Percentiles rank a stretch among this genome's conserved stretches.
phyloP scores from a whole-genome alignment of 257 asterid species.

The Mitragyna speciosa region DNA sequence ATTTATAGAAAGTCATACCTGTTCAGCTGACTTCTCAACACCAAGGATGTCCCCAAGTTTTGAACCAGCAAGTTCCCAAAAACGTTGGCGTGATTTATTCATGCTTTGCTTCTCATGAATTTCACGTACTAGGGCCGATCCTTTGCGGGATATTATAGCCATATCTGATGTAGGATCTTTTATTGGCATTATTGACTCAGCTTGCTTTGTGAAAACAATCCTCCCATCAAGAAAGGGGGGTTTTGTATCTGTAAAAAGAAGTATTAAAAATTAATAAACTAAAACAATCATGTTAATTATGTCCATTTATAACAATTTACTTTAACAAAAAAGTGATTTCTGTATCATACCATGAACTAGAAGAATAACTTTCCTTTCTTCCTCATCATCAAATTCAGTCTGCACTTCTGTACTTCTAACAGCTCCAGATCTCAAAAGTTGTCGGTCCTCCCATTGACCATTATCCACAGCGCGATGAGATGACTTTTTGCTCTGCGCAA shows the following conservation, averaged over 20 bases:
- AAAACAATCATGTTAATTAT: not conserved
- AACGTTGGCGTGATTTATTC: slow-evolving; percentile 92
- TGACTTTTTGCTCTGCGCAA: slow-evolving; percentile 88
- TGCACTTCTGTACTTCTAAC: slow-evolving; percentile 94
- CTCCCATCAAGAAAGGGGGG: slow-evolving; percentile 99
- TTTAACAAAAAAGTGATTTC: not conserved
- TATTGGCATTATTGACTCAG: slow-evolving; percentile 89
- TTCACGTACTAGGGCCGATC: slow-evolving; percentile 84
- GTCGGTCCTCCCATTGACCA: slow-evolving; percentile 99
- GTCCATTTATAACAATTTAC: not conserved
- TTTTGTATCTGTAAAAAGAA: slow-evolving; percentile 67
- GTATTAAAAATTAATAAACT: slow-evolving; percentile 17
- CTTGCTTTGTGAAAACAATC: slow-evolving; percentile 90
- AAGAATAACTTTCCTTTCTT: slow-evolving; percentile 87
- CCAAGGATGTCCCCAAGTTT: slow-evolving; percentile 94
- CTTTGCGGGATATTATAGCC: slow-evolving; percentile 98
- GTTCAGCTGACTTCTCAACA: slow-evolving; percentile 91
- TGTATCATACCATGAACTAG: slow-evolving; percentile 77
- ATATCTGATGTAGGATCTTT: slow-evolving; percentile 98
- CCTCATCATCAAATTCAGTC: slow-evolving; percentile 96
- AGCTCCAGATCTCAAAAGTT: slow-evolving; percentile 96
- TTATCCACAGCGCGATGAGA: slow-evolving; percentile 97
- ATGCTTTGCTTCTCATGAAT: slow-evolving; percentile 90
- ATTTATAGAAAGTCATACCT: slow-evolving; percentile 43
- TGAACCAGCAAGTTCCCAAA: slow-evolving; percentile 99